Base-by-base conservation (phyloP, 768 basidiomycete species). In the Omphalotus guepiniiformis region DNA sequence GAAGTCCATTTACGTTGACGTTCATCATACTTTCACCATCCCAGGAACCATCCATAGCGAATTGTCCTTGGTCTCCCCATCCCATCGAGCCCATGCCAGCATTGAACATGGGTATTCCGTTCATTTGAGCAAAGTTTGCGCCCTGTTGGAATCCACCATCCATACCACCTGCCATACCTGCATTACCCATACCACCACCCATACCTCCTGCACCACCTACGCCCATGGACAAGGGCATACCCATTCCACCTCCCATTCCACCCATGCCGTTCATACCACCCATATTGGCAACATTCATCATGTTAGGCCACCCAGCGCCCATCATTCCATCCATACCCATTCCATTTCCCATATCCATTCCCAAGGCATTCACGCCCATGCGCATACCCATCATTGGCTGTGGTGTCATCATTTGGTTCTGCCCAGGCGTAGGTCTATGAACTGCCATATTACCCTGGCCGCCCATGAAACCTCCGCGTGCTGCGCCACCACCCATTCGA, bases 391-490 rank as follows among this genome's bases (percentile, higher is more conserved):
- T 19, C 29, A 43, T 23, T 37, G 41, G 29, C 30, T 49, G 39
- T 28, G 48, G 13, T 3, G 19, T 25, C 38, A 39, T 50, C 58
- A 61, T 60, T 49, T 51, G 56, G 46, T 57, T 64, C 44, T 50
- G 54, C 38, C 19, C 25, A 38, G 18, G 28, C 11, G 36, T 12
- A 35, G 26, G 15, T 35, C 37, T 28, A 9, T 32, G 9, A 23
- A 47, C 46, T 28, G 32, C 37, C 29, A 27, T 19, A n/a, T n/a
- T n/a, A 11, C 38, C 38, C 5, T 35, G 44, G n/a, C 23, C 34
- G 29, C 23, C 34, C n/a, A 37, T 46, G 44, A 46, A 46, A 25
- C 23, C 44, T 36, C 35, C 42, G 8, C 42, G 42, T 38, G 29
- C 28, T 42, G 18, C 40, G 39, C 49, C 58, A 58, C 15, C 40